Evolutionary conservation across 768 basidiomycete genomes (phyloP).

Genomic region (Amanita polypyramis): DNA sequence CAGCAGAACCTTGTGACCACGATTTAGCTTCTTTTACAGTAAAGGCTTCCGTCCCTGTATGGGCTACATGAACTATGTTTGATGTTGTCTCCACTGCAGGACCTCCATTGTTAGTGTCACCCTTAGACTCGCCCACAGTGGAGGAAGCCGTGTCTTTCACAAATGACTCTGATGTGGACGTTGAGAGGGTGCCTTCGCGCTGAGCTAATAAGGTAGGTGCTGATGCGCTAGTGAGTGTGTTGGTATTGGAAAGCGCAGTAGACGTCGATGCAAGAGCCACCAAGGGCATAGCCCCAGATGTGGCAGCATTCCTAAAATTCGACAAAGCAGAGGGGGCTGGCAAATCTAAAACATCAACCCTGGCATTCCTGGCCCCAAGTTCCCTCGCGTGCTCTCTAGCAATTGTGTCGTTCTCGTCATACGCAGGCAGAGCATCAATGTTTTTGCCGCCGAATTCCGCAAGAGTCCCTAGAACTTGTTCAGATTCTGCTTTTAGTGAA

Average conservation of each 20-base stretch:
- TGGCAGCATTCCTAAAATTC: conserved; percentile 4
- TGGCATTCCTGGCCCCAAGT: not conserved
- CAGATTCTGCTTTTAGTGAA: not conserved
- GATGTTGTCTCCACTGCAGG: not conserved
- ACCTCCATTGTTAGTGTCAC: not conserved
- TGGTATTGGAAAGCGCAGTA: not conserved
- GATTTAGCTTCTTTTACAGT: not conserved
- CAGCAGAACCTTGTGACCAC: not conserved
- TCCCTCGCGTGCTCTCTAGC: conserved; percentile 1
- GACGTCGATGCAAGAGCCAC: conserved; percentile 5
- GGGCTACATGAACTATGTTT: not conserved
- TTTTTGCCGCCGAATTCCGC: conserved; percentile 3
- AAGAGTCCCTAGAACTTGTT: not conserved
- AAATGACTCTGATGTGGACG: conserved; percentile 11
- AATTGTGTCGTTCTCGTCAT: conserved; percentile 7
- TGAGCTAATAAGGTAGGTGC: conserved; percentile 1
- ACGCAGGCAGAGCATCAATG: not conserved
- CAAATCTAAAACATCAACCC: conserved; percentile 23
- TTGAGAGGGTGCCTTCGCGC: conserved; percentile 18
- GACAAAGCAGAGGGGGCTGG: conserved; percentile 45
- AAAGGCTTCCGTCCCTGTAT: not conserved
- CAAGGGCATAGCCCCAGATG: not conserved
- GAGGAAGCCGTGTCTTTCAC: not conserved
- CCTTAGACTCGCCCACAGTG: not conserved
- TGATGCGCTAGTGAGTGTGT: not conserved